Base-by-base conservation (phyloP, 2,329 filamentous ascomycete species). In the Fusarium paranaense region DNA sequence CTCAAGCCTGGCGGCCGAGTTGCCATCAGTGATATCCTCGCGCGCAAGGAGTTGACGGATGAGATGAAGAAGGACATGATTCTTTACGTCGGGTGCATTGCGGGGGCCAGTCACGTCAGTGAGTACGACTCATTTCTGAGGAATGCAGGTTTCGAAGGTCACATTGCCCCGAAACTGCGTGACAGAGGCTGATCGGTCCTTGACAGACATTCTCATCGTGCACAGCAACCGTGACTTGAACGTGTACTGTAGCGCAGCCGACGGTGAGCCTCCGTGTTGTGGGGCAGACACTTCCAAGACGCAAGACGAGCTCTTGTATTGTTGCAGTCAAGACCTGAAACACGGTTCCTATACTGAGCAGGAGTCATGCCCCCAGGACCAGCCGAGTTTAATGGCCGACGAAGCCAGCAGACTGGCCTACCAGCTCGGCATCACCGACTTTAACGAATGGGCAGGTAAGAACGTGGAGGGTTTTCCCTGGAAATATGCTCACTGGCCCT, bases 1-100 rank as follows among this genome's bases (percentile, higher is more conserved):
- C 82, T 92, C 2, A 90, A 87, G 72, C 85, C 87, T 0, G 87
- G 88, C 5, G 90, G 90, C 1, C 81, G 90, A 8, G 80, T 92
- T 11, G 90, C 90, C 0, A 81, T 93, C 38, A 88, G 86, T 2
- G 90, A 93, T 75, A 90, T 92, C 13, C 81, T 92, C 1, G 85
- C 88, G 2, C 85, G 82, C 64, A 87, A 86, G 76, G 75, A 81
- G 10, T 80, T 92, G 1, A 81, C 89, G 0, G 77, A 86, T 9
- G 77, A 84, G n/a, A 76, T 92, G n/a, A 83, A 81, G 57, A 80
- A 81, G 2, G 83, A 86, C 72, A 81, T 90, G 27, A 85, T 86
- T 1, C 76, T 91, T 7, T 90, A 91, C 77, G 87, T 91, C 3
- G 90, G 90, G 0, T 92, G 90, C 69, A 84, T 92, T 32, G 84